phyloP scores from a whole-genome alignment of 371 early-diverging fungal genomes.

The Mucor velutinosus region DNA sequence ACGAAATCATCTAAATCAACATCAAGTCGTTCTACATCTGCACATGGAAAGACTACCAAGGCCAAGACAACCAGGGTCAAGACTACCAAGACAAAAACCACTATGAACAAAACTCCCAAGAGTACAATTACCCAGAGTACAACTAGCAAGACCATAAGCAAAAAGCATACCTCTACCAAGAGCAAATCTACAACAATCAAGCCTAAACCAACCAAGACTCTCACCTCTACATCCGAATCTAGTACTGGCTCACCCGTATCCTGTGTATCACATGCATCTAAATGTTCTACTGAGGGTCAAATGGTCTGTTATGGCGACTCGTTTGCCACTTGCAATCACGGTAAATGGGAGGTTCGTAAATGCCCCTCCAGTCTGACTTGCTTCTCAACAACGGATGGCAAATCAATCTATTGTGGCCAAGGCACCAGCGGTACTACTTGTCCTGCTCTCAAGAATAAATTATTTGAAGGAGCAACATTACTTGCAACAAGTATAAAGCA shows the following conservation, averaged over 20 bases:
- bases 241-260: not conserved
- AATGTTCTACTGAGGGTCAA: constrained; percentile 13
- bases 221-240: constrained; percentile 4
- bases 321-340: constrained; percentile 31
- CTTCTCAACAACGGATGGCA: constrained; percentile 32
- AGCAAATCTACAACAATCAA: not conserved
- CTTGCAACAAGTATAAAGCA: constrained; percentile 1
- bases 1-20: not conserved
- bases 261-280: constrained; percentile 15
- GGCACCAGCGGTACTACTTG: constrained; percentile 8
- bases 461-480: not conserved
- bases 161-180: too few relatives aligned
- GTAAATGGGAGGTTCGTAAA: constrained; percentile 24
- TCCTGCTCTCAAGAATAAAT: not conserved
- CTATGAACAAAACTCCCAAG: not conserved
- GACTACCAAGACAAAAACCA: not conserved
- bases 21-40: not conserved
- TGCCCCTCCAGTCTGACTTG: constrained; percentile 35
- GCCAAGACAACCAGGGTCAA: not conserved
- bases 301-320: constrained; percentile 21
- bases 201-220: constrained; percentile 1
- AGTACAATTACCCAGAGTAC: not conserved
- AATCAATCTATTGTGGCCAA: constrained; percentile 39
- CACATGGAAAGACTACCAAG: not conserved
- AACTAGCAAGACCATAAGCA: not conserved